Conservation (phyloP, 768 basidiomycete species). For the Boletus rufocinnamomeus region DNA sequence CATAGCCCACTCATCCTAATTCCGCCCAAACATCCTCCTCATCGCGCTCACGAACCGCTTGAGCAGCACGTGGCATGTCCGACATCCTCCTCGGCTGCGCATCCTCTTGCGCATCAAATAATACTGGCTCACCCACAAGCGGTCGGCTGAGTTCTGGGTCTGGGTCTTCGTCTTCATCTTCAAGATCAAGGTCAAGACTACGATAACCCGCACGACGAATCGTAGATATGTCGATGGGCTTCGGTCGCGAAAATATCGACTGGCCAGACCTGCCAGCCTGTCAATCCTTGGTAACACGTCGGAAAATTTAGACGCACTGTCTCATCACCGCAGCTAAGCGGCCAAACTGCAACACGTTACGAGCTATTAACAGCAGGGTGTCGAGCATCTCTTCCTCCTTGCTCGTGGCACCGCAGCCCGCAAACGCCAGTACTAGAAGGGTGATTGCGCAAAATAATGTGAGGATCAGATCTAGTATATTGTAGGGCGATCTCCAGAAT, state of each 20-base stretch:
- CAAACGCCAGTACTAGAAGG: slow-evolving; percentile 82
- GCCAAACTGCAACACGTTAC: slow-evolving; percentile 92
- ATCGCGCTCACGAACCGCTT: slow-evolving; percentile 59
- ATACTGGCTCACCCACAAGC: slow-evolving; percentile 56
- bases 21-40: slow-evolving; percentile 73
- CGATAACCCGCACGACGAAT: slow-evolving; percentile 63
- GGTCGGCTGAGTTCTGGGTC: slow-evolving; percentile 57
- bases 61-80: slow-evolving; percentile 62
- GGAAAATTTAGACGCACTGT: slow-evolving; percentile 59
- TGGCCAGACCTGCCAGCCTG: slow-evolving; percentile 67
- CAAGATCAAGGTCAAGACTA: slow-evolving; percentile 69
- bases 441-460: slow-evolving; percentile 91
- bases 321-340: slow-evolving; percentile 91
- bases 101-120: slow-evolving; percentile 62
- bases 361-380: slow-evolving; percentile 85
- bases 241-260: slow-evolving; percentile 85
- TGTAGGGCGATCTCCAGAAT: slow-evolving; percentile 97
- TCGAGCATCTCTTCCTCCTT: slow-evolving; percentile 95
- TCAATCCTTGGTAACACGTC: slow-evolving; percentile 9
- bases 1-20: slow-evolving; percentile 41
- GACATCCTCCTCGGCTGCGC: slow-evolving; percentile 36
- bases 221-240: slow-evolving; percentile 79
- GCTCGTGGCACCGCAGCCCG: slow-evolving; percentile 78
- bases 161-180: slow-evolving; percentile 57
- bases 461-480: slow-evolving; percentile 83